Conservation (phyloP, 306 rosid species). For the Begonia loranthoides region DNA sequence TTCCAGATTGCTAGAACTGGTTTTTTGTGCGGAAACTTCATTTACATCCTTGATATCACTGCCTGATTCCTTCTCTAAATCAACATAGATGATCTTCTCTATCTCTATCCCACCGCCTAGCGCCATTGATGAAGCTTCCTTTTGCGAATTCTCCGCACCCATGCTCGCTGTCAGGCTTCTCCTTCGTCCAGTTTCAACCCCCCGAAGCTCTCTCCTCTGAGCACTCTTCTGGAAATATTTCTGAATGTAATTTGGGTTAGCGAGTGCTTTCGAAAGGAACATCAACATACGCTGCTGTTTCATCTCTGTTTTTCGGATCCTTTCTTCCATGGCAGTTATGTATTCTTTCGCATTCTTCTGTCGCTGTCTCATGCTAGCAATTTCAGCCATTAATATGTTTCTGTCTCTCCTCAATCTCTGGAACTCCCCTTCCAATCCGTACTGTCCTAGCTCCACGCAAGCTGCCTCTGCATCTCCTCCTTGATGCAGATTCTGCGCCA, state of each 20-base stretch:
- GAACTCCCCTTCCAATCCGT: conserved; percentile 57
- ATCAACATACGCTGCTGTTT: conserved; percentile 56
- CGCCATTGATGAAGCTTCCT: conserved; percentile 13
- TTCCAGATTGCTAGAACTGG: conserved; percentile 8
- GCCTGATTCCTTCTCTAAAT: conserved; percentile 36
- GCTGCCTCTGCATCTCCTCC: conserved; percentile 23
- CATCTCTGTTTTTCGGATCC: conserved; percentile 46
- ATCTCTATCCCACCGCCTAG: conserved; percentile 23
- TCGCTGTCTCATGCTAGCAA: conserved; percentile 55
- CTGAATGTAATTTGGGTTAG: conserved; percentile 40
- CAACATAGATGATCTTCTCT: conserved; percentile 33
- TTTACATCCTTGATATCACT: conserved; percentile 19
- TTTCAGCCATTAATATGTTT: conserved; percentile 45
- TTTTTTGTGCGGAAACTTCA: not conserved
- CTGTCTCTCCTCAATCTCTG: conserved; percentile 55
- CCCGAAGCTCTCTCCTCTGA: conserved; percentile 20
- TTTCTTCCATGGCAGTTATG: conserved; percentile 37
- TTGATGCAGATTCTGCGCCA: conserved; percentile 21
- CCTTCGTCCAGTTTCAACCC: conserved; percentile 32
- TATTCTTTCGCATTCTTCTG: conserved; percentile 49
- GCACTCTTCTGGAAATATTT: conserved; percentile 30
- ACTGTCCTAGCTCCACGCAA: conserved; percentile 67
- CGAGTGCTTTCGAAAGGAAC: conserved; percentile 65
- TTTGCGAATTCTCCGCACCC: conserved; percentile 42
- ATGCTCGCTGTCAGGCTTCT: conserved; percentile 45